Evolutionary conservation across 306 rosid species (phyloP), one percentile per base, ranked within the genome.

Genomic region (Senna siamea): DNA sequence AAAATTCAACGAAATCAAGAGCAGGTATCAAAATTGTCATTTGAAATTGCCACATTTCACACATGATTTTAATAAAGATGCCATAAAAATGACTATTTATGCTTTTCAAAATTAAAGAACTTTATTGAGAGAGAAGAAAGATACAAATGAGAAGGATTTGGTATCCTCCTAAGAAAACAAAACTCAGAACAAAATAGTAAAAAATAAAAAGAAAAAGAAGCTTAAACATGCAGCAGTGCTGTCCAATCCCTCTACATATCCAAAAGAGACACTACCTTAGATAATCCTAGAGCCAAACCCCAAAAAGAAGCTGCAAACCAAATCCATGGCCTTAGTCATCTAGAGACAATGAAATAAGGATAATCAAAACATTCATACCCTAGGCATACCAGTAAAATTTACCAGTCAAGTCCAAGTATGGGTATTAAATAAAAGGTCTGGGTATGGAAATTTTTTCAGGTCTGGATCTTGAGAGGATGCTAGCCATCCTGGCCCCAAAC

Each of bases 1-100:
- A 56, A 28, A 61, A 43, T 55, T 13, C 81, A 52, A 70, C 65
- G 54, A 63, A 70, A 64, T 4, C 34, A 78, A 4, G 52, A 34
- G 66, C 43, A 64, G 46, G 55, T 43, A 22, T 23, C 47, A 66
- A 74, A 77, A 12, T 67, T 70, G 54, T 6, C 69, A 4, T 72
- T 18, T 19, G 53, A 67, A 68, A 57, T 23, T 63, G 43, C 51
- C 50, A 69, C 38, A 34, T 13, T 55, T 69, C 63, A 67, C 63
- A 20, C 70, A 76, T 8, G 47, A 76, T 10, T 73, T 69, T 34
- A 28, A 38, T 44, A 66, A 51, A 22, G 48, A 40, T 8, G 38
- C 56, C 54, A 12, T 22, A 26, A 35, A 17, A 18, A 26, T 1
- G 30, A 3, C 30, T 26, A n/a, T n/a, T n/a, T n/a, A 26, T 26